These are phyloP conservation scores for Calonectria multiphialidica DNA, from an alignment of 2,329 filamentous ascomycete species.

Conservation along the genomic window DNA sequence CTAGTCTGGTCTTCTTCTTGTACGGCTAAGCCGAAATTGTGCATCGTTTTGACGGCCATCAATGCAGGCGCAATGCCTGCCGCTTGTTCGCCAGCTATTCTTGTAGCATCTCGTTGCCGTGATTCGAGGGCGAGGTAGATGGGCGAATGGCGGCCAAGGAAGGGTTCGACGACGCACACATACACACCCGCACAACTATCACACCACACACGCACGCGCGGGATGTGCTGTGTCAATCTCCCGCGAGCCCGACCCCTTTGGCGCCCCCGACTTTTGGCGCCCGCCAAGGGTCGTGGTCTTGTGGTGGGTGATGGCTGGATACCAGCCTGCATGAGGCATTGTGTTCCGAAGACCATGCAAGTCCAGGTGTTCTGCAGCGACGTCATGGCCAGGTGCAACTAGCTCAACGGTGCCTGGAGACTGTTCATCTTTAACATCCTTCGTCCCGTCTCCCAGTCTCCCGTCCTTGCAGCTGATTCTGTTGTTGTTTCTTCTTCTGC, in stretches of 20 bases:
- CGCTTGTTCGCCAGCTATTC: slow-evolving; percentile 1
- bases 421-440: background rate
- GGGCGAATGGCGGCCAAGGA: background rate
- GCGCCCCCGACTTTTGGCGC: background rate
- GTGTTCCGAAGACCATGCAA: slow-evolving; percentile 1
- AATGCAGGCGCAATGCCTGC: background rate
- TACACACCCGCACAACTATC: no score
- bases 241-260: background rate
- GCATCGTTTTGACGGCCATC: background rate
- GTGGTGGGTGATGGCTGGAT: background rate
- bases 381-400: background rate
- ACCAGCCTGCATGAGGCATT: slow-evolving; percentile 10
- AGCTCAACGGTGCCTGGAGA: background rate
- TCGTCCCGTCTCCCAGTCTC: background rate
- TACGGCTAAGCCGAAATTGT: background rate
- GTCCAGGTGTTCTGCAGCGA: slow-evolving; percentile 1
- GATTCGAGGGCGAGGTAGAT: background rate
- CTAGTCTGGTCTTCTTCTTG: background rate
- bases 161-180: background rate
- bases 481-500: background rate
- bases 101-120: background rate
- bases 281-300: background rate
- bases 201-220: background rate
- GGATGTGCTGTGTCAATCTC: background rate
- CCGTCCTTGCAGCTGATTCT: background rate